Conservation (phyloP, 2,329 filamentous ascomycete genomes). For the Fusarium agapanthi region DNA sequence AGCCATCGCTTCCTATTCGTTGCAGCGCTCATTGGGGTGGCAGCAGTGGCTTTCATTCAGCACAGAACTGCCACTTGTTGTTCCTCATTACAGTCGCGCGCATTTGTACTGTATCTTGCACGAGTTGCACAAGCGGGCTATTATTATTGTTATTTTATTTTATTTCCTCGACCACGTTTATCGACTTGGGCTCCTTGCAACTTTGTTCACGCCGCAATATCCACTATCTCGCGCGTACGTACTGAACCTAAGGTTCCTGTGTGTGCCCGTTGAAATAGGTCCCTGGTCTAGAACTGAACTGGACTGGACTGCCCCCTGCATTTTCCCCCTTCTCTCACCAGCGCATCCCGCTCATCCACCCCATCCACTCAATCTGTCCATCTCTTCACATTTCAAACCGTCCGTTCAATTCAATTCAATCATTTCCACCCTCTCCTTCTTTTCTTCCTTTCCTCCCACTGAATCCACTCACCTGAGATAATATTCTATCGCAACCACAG, state of each 20-base stretch:
- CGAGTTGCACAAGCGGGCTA: constrained; percentile 2
- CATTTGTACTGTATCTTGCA: constrained; percentile 15
- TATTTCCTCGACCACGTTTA: background rate
- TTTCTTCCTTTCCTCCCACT: constrained; percentile 28
- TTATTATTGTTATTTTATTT: background rate
- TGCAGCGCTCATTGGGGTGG: background rate
- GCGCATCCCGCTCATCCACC: constrained; percentile 22
- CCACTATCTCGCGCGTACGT: constrained; percentile 8
- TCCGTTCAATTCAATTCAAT: constrained; percentile 31
- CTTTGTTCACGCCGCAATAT: constrained; percentile 3
- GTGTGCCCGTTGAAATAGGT: background rate
- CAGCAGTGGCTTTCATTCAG: constrained; percentile 13
- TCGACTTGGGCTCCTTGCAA: background rate
- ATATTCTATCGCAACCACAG: constrained; percentile 25
- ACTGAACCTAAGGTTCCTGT: background rate
- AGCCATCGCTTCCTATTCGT: constrained; percentile 2
- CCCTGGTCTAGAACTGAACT: constrained; percentile 23
- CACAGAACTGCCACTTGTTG: constrained; percentile 21
- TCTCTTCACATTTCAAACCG: constrained; percentile 33
- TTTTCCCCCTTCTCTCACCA: constrained; percentile 31
- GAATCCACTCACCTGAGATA: constrained; percentile 20
- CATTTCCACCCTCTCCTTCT: constrained; percentile 29
- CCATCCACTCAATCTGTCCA: constrained; percentile 28
- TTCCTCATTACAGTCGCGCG: constrained; percentile 21
- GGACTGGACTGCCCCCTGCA: constrained; percentile 6